Evolutionary conservation across 192 early-diverging fungal genomes (phyloP), one percentile per base, ranked within the genome.

Genomic region (Podila epigama): DNA sequence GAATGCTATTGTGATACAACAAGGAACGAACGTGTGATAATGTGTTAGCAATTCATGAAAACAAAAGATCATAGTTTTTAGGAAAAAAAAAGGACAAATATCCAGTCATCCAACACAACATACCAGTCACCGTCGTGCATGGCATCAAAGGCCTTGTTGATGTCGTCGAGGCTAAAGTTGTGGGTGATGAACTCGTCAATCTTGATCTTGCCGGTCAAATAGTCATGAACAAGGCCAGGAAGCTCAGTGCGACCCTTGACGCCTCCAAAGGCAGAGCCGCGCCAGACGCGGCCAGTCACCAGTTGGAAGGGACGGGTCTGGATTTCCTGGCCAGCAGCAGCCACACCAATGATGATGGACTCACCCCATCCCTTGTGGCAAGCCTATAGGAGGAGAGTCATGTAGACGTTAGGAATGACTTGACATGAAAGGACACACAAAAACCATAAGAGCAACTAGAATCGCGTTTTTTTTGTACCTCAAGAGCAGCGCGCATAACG

Each of bases 181-280:
- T 96, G 89, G 33, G 96, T 97, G 69, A 96, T 87, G 72, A 92
- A 95, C 61, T 92, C 90, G 75, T 98, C 97, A 68, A 98, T 90
- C 82, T 97, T 94, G 25, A 98, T 83, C 79, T 91, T 85, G 39
- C 91, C 90, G 31, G 86, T 79, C 63, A 96, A 48, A 78, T 98
- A 98, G 77, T 94, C 87, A 64, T 95, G 81, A 32, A 98, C 95
- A 62, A 96, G 83, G 12, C 84, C 88, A 5, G 95, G 95, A 56
- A 98, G 84, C 73, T 98, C 93, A 1, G 92, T 84, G 58, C 95
- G 87, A 16, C 97, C 97, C 88, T 97, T 98, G 75, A 97, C 89
- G 51, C 97, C 97, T 69, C 97, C 97, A 83, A 97, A 98, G 7
- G 97, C 97, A 55, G 90, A 92, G 22, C 97, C 97, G 80, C 93